Evolutionary conservation across 2,329 filamentous ascomycete species (phyloP).

Genomic region (Colletotrichum sp.): DNA sequence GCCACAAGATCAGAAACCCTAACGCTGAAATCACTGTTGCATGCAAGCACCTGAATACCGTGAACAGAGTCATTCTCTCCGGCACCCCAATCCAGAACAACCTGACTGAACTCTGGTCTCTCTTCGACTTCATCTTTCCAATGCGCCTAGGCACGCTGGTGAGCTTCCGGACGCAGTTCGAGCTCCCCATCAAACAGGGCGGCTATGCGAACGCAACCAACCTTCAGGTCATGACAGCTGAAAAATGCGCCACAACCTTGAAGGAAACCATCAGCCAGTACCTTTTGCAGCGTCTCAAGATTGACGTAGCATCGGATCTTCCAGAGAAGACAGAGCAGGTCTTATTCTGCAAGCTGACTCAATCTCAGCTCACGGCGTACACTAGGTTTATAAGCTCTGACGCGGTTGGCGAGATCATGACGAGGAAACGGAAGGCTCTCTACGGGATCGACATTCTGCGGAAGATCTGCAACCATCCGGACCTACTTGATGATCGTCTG

Average conservation of each 20-base stretch:
- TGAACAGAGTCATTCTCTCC: constrained; percentile 90
- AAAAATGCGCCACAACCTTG: constrained; percentile 90
- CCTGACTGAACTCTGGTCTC: constrained; percentile 90
- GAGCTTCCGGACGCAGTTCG: constrained; percentile 89
- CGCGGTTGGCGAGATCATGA: constrained; percentile 84
- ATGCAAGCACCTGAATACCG: constrained; percentile 90
- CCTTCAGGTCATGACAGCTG: constrained; percentile 90
- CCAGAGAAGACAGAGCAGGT: constrained; percentile 97
- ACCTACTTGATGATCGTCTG: constrained; percentile 72
- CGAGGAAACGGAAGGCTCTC: constrained; percentile 76
- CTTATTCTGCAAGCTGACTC: constrained; percentile 90
- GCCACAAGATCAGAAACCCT: constrained; percentile 97
- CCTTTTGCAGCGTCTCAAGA: constrained; percentile 88
- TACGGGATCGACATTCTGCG: constrained; percentile 91
- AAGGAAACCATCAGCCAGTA: constrained; percentile 96
- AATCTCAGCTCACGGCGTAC: constrained; percentile 79
- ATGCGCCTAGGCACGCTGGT: constrained; percentile 94
- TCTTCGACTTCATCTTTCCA: constrained; percentile 97
- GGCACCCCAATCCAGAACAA: constrained; percentile 99
- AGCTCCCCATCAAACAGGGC: constrained; percentile 90
- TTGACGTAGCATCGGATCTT: constrained; percentile 90
- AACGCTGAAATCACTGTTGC: constrained; percentile 94
- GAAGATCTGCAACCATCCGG: constrained; percentile 98
- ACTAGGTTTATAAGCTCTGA: constrained; percentile 80
- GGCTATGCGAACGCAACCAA: constrained; percentile 97